Conservation (phyloP, 2,329 filamentous ascomycete genomes). For the Cytospora piceae region DNA sequence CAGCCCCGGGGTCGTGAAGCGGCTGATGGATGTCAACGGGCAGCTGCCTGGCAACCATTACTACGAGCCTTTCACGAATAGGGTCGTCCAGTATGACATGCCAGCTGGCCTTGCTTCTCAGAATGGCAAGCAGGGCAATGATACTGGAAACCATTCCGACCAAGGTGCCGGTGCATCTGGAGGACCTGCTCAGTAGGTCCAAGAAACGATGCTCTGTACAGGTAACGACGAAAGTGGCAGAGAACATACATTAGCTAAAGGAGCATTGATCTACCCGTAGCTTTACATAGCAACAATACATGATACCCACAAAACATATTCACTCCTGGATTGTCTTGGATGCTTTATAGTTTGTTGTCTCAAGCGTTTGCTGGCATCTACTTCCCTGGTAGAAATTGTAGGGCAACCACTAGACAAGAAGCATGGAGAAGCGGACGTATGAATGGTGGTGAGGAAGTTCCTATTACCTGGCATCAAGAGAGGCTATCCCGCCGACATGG, state of each 20-base stretch:
- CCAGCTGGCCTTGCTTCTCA: neutral
- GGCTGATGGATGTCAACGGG: conserved; percentile 34
- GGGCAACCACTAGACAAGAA: too few species aligned
- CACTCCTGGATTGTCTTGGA: neutral
- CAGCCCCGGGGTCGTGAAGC: neutral
- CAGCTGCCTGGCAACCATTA: conserved; percentile 16
- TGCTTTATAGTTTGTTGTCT: too few species aligned
- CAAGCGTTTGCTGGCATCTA: too few species aligned
- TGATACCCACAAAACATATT: neutral
- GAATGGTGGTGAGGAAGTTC: too few species aligned
- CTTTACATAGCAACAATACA: neutral
- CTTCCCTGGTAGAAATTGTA: too few species aligned
- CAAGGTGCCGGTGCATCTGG: neutral
- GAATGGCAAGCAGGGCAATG: neutral
- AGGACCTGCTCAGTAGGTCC: neutral
- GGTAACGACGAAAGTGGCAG: neutral
- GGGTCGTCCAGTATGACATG: neutral
- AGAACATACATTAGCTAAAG: neutral
- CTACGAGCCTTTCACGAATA: conserved; percentile 17
- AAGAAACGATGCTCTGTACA: neutral
- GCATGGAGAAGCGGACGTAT: too few species aligned
- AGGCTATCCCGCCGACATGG: too few species aligned
- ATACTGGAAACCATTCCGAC: neutral
- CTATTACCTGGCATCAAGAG: too few species aligned
- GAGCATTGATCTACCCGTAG: neutral